Evolutionary conservation across 2,329 filamentous ascomycete species (phyloP).

Genomic region (Bipolaris victoriae): DNA sequence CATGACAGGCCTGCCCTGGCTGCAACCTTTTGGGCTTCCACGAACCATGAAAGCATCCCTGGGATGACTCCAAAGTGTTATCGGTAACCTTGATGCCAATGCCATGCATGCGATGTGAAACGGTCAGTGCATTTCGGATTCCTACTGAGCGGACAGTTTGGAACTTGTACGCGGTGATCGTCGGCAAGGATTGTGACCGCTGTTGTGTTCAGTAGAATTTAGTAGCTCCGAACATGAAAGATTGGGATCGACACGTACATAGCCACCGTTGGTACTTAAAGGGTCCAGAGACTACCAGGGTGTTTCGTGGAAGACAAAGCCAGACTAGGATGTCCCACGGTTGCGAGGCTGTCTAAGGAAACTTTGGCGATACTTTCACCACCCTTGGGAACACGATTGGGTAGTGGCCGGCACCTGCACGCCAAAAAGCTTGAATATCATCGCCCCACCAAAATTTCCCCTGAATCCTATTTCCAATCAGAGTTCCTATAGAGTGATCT

Average conservation of each 20-base stretch:
- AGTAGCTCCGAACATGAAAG: neutral
- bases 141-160: neutral
- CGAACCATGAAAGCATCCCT: neutral
- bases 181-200: conserved; percentile 3
- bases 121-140: neutral
- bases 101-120: neutral
- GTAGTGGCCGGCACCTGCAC: neutral
- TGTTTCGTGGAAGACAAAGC: neutral
- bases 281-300: neutral
- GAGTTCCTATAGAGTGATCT: neutral
- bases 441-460: neutral
- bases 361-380: neutral
- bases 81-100: neutral
- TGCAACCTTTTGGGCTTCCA: neutral
- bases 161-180: neutral
- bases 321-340: neutral
- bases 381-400: neutral
- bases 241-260: neutral
- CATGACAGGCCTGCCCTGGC: neutral
- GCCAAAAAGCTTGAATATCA: neutral
- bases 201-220: neutral
- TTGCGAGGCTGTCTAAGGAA: neutral
- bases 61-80: conserved; percentile 2
- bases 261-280: neutral
- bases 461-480: neutral